Conservation (phyloP, 306 rosid species). For the Abrus pulchellus region DNA sequence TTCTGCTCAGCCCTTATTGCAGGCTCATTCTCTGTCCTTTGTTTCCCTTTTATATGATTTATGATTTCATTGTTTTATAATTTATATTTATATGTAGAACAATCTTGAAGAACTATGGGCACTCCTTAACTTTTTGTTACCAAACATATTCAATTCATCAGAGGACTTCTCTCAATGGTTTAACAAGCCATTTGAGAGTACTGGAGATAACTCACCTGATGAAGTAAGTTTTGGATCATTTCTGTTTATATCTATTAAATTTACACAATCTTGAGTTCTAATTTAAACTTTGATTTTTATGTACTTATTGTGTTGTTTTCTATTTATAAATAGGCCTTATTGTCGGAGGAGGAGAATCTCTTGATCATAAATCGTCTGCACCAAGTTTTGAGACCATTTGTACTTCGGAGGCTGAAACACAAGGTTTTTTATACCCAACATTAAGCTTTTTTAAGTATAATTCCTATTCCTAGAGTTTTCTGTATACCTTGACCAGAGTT, state of each 20-base stretch:
- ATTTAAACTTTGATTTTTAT: constrained; percentile 39
- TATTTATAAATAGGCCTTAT: constrained; percentile 73
- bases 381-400: constrained; percentile 99
- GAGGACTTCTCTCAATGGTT: constrained; percentile 99
- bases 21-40: constrained; percentile 22
- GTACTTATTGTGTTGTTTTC: constrained; percentile 38
- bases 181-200: constrained; percentile 96
- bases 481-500: constrained; percentile 7
- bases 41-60: constrained; percentile 38
- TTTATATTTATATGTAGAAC: constrained; percentile 66
- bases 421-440: constrained; percentile 67
- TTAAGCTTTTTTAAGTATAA: constrained; percentile 20
- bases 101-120: constrained; percentile 99
- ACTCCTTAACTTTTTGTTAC: constrained; percentile 94
- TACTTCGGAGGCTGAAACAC: constrained; percentile 98
- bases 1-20: constrained; percentile 34
- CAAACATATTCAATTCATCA: constrained; percentile 95
- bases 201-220: constrained; percentile 91
- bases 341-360: constrained; percentile 99
- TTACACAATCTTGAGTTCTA: constrained; percentile 11
- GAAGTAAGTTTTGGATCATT: constrained; percentile 66
- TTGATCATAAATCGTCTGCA: constrained; percentile 98
- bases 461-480: constrained; percentile 41
- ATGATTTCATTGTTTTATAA: constrained; percentile 39
- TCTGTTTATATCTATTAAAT: constrained; percentile 35